These are phyloP conservation scores for Salix brachista DNA, from an alignment of 345 rosid genomes.

Conservation along the genomic window DNA sequence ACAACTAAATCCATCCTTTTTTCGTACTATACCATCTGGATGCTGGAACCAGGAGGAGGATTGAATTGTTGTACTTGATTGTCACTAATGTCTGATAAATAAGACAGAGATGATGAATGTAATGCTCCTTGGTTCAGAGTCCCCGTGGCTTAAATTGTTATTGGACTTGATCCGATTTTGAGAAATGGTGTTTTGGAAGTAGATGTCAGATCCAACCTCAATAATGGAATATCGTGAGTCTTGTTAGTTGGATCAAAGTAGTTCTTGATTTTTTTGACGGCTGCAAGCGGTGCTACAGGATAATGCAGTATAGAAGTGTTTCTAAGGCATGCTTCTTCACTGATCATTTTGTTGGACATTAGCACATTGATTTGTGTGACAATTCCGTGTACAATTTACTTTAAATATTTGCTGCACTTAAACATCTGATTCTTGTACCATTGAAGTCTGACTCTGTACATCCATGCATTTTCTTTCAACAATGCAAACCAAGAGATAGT, in stretches of 20 bases:
- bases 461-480: not conserved
- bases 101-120: not conserved
- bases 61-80: not conserved
- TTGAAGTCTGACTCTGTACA: not conserved
- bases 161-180: not conserved
- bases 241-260: not conserved
- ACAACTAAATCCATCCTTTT: not conserved
- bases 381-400: not conserved
- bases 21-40: not conserved
- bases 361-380: not conserved
- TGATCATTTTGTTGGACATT: not conserved
- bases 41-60: not conserved
- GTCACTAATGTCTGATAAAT: not conserved
- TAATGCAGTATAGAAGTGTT: not conserved
- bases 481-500: not conserved
- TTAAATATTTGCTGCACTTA: not conserved
- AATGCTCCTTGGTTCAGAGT: not conserved
- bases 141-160: not conserved
- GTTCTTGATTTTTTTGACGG: not conserved
- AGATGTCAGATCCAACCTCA: not conserved
- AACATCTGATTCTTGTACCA: not conserved
- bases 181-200: not conserved
- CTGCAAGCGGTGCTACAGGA: not conserved
- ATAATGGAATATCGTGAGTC: not conserved
- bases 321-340: not conserved